Base-by-base conservation (phyloP, 441 rosid species). In the Pelargonium myrrhifolium region DNA sequence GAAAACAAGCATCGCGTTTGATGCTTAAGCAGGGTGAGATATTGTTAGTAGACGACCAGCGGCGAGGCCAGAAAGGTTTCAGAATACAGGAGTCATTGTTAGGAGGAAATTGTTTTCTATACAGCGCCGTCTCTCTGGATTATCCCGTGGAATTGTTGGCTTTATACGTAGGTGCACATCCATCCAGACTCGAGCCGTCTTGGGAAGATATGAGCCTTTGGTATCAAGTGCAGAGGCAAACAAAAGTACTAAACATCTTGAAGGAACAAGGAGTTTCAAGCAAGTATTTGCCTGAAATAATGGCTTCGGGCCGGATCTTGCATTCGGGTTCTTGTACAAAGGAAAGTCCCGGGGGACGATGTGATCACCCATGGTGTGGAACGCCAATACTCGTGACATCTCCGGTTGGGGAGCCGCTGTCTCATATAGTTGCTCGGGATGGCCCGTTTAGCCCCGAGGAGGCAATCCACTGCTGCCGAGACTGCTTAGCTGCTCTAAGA, bases 221-320 rank as follows among this genome's bases (percentile, higher is more conserved):
- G 89, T 87, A 87, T 76, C 86, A 79, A 78, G 87, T 85, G 22
- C 92, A 87, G 78, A 82, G 88, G 75, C 89, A 87, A 72, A 85
- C 86, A 53, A 85, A 87, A 75, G 86, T 85, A 11, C 71, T 87
- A 28, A 85, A 82, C 80, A 81, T 77, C 67, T 75, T 87, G 71
- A 85, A 80, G 74, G 81, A 81, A 71, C 77, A 72, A 58, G 86
- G 83, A 64, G 65, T 80, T 56, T 63, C 78, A 40, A 81, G 83
- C 69, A 85, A 76, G 73, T 71, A 78, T 76, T 66, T 87, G 66
- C 89, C 88, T 1, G 81, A 80, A 79, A 73, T 83, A 17, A 75
- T 82, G 68, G 83, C 86, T 20, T 84, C 88, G 6, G 88, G 87
- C 53, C 69, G 80, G 63, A 75, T 87, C 60, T 70, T 78, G 80